Percentiles rank a stretch among this genome's conserved stretches.
These are phyloP conservation scores for Gossypium gossypioides DNA, from an alignment of 441 rosid species.

Conservation along the genomic window DNA sequence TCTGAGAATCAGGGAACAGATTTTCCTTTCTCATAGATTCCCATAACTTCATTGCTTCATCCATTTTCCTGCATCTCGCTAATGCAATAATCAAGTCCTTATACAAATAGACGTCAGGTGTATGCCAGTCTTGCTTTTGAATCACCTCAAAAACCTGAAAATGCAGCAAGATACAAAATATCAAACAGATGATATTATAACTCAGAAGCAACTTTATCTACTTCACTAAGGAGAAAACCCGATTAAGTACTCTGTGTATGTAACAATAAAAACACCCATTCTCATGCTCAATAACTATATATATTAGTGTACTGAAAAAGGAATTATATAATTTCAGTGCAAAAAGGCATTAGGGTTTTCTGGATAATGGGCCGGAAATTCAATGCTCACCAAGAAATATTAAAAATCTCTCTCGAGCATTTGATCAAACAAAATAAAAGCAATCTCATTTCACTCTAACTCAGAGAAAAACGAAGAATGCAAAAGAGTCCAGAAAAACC, in stretches of 20 bases:
- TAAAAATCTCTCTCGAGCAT: constrained; percentile 24
- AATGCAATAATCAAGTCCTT: constrained; percentile 74
- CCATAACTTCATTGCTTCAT: constrained; percentile 75
- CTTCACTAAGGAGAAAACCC: background rate
- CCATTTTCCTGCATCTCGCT: constrained; percentile 64
- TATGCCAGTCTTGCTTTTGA: constrained; percentile 76
- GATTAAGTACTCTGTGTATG: background rate
- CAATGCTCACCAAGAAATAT: background rate
- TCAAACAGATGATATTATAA: background rate
- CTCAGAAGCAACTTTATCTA: background rate
- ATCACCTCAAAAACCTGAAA: constrained; percentile 65
- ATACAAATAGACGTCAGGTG: constrained; percentile 71
- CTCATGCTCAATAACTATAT: background rate
- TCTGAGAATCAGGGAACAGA: constrained; percentile 77
- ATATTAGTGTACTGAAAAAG: background rate
- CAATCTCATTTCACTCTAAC: constrained; percentile 2
- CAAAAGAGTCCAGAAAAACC: background rate
- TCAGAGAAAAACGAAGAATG: background rate
- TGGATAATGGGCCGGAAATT: background rate
- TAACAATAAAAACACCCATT: background rate
- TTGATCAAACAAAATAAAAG: constrained; percentile 34
- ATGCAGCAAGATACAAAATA: constrained; percentile 14
- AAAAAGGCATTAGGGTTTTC: background rate
- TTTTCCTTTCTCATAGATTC: constrained; percentile 62
- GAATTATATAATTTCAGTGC: background rate